phyloP scores from a whole-genome alignment of 768 basidiomycete species.

The Tylopilus sp. region DNA sequence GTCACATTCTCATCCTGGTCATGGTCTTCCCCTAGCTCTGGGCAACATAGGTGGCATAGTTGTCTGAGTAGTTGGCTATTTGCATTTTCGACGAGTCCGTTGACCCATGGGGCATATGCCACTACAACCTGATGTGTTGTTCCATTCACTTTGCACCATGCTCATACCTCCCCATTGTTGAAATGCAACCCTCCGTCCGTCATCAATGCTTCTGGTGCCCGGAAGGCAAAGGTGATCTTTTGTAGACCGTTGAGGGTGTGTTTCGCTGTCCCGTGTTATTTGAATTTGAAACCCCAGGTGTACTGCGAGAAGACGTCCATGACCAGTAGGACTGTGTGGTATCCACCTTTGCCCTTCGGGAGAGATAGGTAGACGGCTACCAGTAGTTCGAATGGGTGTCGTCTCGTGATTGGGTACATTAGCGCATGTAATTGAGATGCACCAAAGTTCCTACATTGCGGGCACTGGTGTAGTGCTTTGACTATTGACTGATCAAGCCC shows the following conservation, averaged over 20 bases:
- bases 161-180: too few relatives aligned
- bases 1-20: background rate
- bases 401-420: conserved; percentile 34
- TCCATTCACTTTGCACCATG: too few relatives aligned
- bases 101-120: conserved; percentile 42
- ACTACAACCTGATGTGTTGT: conserved; percentile 19
- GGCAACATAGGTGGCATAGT: conserved; percentile 32
- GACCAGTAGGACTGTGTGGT: conserved; percentile 26
- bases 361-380: conserved; percentile 34
- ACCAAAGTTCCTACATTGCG: conserved; percentile 23
- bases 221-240: conserved; percentile 23
- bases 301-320: conserved; percentile 28
- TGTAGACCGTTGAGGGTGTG: conserved; percentile 20
- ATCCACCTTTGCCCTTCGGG: conserved; percentile 32
- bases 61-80: conserved; percentile 31
- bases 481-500: conserved; percentile 4
- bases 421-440: conserved; percentile 23
- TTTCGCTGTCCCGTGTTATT: conserved; percentile 26
- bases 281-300: conserved; percentile 31
- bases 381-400: conserved; percentile 33
- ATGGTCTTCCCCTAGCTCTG: conserved; percentile 30
- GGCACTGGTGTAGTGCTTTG: conserved; percentile 18
- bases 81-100: conserved; percentile 33
- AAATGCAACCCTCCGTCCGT: too few relatives aligned
- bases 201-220: conserved; percentile 28